Evolutionary conservation across 2,329 filamentous ascomycete species (phyloP).

Genomic region (Botrytis tulipae): DNA sequence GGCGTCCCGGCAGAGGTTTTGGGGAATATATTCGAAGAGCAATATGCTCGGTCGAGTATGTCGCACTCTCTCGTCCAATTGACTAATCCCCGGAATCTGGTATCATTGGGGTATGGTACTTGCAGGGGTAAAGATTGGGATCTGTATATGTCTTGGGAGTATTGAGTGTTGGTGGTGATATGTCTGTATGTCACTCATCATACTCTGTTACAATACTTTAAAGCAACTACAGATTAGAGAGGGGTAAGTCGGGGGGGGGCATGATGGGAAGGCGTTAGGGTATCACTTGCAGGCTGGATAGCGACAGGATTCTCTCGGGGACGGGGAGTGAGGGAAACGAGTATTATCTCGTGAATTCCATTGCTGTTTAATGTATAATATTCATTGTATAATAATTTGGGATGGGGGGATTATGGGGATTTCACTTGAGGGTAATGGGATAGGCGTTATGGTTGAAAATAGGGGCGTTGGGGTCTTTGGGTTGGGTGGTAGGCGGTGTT

Average conservation of each 20-base stretch:
- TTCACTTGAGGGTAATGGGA: background rate
- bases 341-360: background rate
- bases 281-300: too few relatives aligned
- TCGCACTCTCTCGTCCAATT: background rate
- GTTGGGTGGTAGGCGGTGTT: background rate
- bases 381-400: background rate
- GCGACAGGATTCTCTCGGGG: too few relatives aligned
- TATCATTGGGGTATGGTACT: background rate
- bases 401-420: background rate
- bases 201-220: background rate
- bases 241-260: background rate
- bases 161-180: background rate
- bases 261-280: background rate
- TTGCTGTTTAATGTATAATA: background rate
- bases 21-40: background rate
- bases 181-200: background rate
- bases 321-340: background rate
- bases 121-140: background rate
- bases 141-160: background rate
- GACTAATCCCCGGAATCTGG: background rate
- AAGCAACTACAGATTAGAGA: background rate
- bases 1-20: background rate
- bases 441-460: background rate
- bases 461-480: background rate
- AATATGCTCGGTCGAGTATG: background rate